Evolutionary conservation across 371 early-diverging fungal genomes (phyloP).

Genomic region (Mucor mucedo): DNA sequence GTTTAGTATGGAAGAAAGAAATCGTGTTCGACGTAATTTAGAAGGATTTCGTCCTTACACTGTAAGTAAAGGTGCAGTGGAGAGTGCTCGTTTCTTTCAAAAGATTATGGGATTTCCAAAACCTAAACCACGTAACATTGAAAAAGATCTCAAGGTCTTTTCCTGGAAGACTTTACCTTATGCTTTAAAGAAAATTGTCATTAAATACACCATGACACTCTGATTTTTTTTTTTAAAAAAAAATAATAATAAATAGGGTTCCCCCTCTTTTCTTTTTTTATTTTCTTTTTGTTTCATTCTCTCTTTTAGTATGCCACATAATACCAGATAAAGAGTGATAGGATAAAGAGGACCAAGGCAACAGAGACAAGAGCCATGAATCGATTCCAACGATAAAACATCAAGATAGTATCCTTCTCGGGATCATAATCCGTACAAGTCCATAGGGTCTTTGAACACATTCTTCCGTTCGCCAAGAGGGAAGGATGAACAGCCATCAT

Average conservation of each 20-base stretch:
- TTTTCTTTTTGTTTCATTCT: not conserved
- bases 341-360: slow-evolving; percentile 17
- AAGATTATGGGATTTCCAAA: slow-evolving; percentile 80
- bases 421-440: not conserved
- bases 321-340: slow-evolving; percentile 39
- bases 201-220: slow-evolving; percentile 62
- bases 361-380: slow-evolving; percentile 37
- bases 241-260: not conserved
- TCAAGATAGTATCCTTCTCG: slow-evolving; percentile 6
- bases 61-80: slow-evolving; percentile 72
- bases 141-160: slow-evolving; percentile 87
- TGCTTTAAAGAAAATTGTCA: slow-evolving; percentile 76
- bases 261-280: not conserved
- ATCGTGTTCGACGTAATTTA: slow-evolving; percentile 81
- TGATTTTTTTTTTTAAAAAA: not conserved
- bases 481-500: slow-evolving; percentile 33
- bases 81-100: slow-evolving; percentile 75
- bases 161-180: slow-evolving; percentile 70
- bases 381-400: slow-evolving; percentile 39
- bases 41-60: slow-evolving; percentile 82
- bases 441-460: slow-evolving; percentile 16
- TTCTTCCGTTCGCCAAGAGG: slow-evolving; percentile 38
- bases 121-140: slow-evolving; percentile 86
- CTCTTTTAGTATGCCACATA: not conserved
- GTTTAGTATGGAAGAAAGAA: slow-evolving; percentile 84